These are phyloP conservation scores for Cyclotella atomus DNA, from an alignment of 108 stramenopile species.

Conservation along the genomic window DNA sequence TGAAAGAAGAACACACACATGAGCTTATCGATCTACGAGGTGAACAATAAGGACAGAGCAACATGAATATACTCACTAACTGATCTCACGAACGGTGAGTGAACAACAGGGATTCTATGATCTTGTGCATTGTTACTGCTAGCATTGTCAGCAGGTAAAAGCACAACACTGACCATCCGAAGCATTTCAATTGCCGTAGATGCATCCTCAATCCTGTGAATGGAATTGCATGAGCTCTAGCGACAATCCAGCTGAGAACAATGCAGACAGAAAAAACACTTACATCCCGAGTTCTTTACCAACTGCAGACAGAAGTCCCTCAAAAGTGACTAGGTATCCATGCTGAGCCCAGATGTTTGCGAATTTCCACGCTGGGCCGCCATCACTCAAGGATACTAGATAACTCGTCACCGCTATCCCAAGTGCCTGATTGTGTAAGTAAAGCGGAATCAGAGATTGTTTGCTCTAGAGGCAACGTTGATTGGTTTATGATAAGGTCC, in stretches of 20 bases:
- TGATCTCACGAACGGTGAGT: slow-evolving; percentile 77
- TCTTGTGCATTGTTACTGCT: background rate
- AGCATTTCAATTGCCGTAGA: slow-evolving; percentile 85
- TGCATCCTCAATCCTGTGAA: slow-evolving; percentile 74
- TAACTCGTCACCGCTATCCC: slow-evolving; percentile 81
- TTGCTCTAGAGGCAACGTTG: background rate
- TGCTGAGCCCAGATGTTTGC: slow-evolving; percentile 68
- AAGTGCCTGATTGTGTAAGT: slow-evolving; percentile 50
- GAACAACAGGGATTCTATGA: slow-evolving; percentile 52
- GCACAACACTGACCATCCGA: slow-evolving; percentile 66
- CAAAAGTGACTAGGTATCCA: slow-evolving; percentile 87
- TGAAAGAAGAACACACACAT: slow-evolving; percentile 2
- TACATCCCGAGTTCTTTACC: slow-evolving; percentile 85
- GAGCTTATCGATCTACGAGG: slow-evolving; percentile 18
- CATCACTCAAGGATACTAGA: slow-evolving; percentile 74
- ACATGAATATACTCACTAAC: slow-evolving; percentile 17
- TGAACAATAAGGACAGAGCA: background rate
- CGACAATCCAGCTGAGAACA: too few species aligned
- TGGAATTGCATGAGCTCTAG: too few species aligned
- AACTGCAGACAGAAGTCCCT: slow-evolving; percentile 85
- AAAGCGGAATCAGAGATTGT: background rate
- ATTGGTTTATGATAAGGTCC: background rate
- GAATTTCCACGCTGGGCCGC: slow-evolving; percentile 63
- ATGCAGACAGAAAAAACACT: too few species aligned
- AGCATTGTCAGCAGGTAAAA: slow-evolving; percentile 61